Conservation (phyloP, 306 rosid species). For the Pachyrhizus erosus region DNA sequence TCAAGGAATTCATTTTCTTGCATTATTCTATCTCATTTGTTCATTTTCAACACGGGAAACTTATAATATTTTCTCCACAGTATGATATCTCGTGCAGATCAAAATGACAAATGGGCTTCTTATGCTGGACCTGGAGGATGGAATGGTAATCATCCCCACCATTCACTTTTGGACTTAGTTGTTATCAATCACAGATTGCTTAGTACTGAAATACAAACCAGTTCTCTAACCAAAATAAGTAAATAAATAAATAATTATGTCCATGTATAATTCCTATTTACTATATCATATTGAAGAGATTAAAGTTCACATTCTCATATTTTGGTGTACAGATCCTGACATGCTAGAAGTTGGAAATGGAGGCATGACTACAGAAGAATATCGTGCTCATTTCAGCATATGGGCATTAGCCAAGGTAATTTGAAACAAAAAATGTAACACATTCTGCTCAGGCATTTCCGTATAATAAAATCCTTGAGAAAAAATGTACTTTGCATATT, state of each 20-base stretch:
- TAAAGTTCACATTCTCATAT: constrained; percentile 4
- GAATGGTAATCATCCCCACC: constrained; percentile 62
- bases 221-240: constrained; percentile 2
- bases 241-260: not conserved
- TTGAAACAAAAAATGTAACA: not conserved
- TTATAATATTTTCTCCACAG: constrained; percentile 41
- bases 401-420: constrained; percentile 81
- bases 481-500: not conserved
- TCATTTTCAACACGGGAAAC: constrained; percentile 25
- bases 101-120: constrained; percentile 77
- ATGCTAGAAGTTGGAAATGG: constrained; percentile 93
- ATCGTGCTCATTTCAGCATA: constrained; percentile 82
- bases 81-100: constrained; percentile 69
- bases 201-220: not conserved
- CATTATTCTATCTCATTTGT: not conserved
- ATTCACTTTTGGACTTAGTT: not conserved
- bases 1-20: constrained; percentile 16
- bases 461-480: constrained; percentile 12
- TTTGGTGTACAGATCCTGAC: constrained; percentile 67
- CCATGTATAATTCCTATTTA: constrained; percentile 5
- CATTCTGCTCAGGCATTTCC: constrained; percentile 1
- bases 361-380: constrained; percentile 77
- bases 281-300: not conserved
- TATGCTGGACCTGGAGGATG: constrained; percentile 86
- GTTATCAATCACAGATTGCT: not conserved